Percentiles rank a stretch among this genome's conserved stretches.
These are phyloP conservation scores for Nicotiana sylvestris DNA, from an alignment of 257 asterid species.

Conservation along the genomic window DNA sequence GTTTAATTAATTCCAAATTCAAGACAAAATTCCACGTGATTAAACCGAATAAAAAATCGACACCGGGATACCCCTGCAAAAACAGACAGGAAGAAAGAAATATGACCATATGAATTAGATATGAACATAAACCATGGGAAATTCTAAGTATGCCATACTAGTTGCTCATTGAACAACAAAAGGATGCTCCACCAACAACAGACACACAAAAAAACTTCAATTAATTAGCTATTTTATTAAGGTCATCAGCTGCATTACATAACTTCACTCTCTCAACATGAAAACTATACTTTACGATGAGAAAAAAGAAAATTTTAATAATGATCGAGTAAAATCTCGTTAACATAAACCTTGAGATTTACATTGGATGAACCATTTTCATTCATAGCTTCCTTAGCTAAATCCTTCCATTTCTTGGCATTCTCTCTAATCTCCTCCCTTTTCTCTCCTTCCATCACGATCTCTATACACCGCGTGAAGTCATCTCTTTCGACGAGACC, in stretches of 20 bases:
- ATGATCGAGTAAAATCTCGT: slow-evolving; percentile 10
- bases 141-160: background rate
- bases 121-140: background rate
- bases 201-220: background rate
- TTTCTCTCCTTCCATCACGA: slow-evolving; percentile 28
- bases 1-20: no score
- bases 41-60: background rate
- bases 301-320: no score
- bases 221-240: no score
- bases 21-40: no score
- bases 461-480: slow-evolving; percentile 29
- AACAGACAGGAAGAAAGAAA: background rate
- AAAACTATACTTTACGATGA: no score
- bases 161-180: background rate
- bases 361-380: slow-evolving; percentile 34
- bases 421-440: slow-evolving; percentile 25
- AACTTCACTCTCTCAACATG: no score
- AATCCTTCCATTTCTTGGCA: slow-evolving; percentile 38
- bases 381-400: slow-evolving; percentile 33
- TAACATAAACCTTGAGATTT: slow-evolving; percentile 31
- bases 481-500: slow-evolving; percentile 30
- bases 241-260: no score
- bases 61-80: background rate
- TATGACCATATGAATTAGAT: background rate
- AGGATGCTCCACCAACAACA: background rate